These are phyloP conservation scores for Aspergillus versicolor DNA, from an alignment of 2,329 filamentous ascomycete species.

Conservation along the genomic window DNA sequence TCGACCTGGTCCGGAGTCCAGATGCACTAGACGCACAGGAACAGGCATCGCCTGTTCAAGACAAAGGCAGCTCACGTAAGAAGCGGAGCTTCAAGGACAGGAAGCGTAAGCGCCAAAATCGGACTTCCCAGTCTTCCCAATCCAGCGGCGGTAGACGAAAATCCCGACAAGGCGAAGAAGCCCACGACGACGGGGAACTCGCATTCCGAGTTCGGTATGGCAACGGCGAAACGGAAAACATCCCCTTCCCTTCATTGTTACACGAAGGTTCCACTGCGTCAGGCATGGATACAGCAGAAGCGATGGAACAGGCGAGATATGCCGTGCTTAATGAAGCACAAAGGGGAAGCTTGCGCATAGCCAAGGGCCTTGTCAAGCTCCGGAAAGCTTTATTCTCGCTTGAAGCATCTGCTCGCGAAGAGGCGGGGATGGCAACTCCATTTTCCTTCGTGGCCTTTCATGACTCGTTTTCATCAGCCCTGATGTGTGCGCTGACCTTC, in stretches of 20 bases:
- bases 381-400: conserved; percentile 57
- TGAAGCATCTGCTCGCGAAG: conserved; percentile 34
- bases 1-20: conserved; percentile 61
- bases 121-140: conserved; percentile 43
- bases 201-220: conserved; percentile 58
- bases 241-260: conserved; percentile 46
- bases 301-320: conserved; percentile 43
- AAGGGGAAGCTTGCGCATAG: conserved; percentile 55
- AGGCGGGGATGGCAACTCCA: conserved; percentile 25
- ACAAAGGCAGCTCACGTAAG: conserved; percentile 27
- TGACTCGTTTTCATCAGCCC: conserved; percentile 40
- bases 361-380: conserved; percentile 54
- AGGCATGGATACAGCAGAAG: conserved; percentile 31
- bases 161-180: conserved; percentile 46
- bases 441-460: conserved; percentile 33
- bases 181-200: conserved; percentile 43
- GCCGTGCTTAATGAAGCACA: conserved; percentile 54
- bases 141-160: conserved; percentile 48
- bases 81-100: conserved; percentile 41
- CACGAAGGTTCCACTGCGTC: conserved; percentile 28
- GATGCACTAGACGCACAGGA: conserved; percentile 50
- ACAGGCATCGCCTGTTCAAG: conserved; percentile 24
- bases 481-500: conserved; percentile 47
- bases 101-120: conserved; percentile 59
- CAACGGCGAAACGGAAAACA: conserved; percentile 61